Base-by-base conservation (phyloP, 768 basidiomycete species). In the Hortiboletus flavorubellus region DNA sequence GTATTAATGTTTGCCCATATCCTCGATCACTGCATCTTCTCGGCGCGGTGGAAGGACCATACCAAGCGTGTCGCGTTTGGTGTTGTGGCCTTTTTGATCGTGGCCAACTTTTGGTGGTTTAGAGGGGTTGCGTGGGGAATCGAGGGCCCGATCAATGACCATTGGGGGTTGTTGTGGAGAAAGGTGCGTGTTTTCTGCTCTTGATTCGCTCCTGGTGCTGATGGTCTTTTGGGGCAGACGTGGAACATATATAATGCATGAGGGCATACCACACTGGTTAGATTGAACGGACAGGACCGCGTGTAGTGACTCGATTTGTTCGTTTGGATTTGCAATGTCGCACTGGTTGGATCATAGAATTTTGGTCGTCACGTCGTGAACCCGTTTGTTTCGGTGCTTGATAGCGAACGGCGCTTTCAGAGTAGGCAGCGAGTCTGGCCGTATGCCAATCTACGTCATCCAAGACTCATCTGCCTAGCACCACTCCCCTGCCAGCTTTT, bases 91-190 rank as follows among this genome's bases (percentile, higher is more conserved):
- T 76, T 76, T 26, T 54, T 75, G 21, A 81, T 98, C 59, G 65
- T 96, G 8, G 77, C 76, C n/a, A 82, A 80, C 51, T 99, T 97
- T 78, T 96, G 90, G 91, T 96, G 92, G 93, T 98, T 97, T 76
- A 88, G 79, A 60, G 87, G 83, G 21, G 72, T 96, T 31, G 91
- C 93, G 3, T 93, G 91, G 72, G 96, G 97, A 1, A 89, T 98
- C 44, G 81, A 88, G n/a, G 97, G 96, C 0, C 89, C 93, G 2
- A 77, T 97, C 53, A 79, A 78, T 54, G 83, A 93, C 0, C 83
- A 93, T 64, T 82, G 80, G 80, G 93, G 93, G 1, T 73, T 93
- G 58, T 65, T 72, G 56, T 97, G 93, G 94, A 80, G 93, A 56
- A 76, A 80, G 67, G 82, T 81, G 50, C 30, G 78, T 72, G 5